phyloP scores from a whole-genome alignment of 768 basidiomycete genomes.

The Agaricus subrufescens region DNA sequence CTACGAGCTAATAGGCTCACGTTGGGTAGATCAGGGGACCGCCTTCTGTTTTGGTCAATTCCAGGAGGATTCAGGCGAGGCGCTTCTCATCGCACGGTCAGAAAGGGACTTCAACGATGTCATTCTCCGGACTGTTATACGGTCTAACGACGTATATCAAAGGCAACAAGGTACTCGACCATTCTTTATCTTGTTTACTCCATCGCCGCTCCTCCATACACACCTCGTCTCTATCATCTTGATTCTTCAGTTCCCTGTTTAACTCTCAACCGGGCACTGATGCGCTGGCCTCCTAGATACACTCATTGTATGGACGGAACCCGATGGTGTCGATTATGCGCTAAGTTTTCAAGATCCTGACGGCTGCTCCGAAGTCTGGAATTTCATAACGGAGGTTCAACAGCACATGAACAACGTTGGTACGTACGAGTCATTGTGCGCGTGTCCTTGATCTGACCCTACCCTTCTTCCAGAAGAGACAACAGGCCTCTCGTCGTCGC shows the following conservation, averaged over 20 bases:
- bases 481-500: conserved; percentile 52
- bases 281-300: conserved; percentile 57
- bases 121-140: conserved; percentile 77
- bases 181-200: neutral
- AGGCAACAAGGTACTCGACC: conserved; percentile 69
- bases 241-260: conserved; percentile 10
- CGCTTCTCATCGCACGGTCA: conserved; percentile 77
- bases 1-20: conserved; percentile 86
- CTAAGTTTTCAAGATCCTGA: conserved; percentile 95
- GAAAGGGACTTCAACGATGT: conserved; percentile 69
- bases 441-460: neutral
- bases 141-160: conserved; percentile 81
- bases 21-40: conserved; percentile 96
- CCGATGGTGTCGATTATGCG: conserved; percentile 90
- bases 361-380: conserved; percentile 96
- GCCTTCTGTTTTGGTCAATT: conserved; percentile 94
- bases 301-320: conserved; percentile 98
- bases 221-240: neutral
- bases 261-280: conserved; percentile 7
- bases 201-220: neutral
- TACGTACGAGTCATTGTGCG: conserved; percentile 26
- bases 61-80: conserved; percentile 70
- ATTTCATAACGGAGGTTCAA: conserved; percentile 91
- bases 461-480: conserved; percentile 26
- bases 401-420: conserved; percentile 69